Evolutionary conservation across 2,329 filamentous ascomycete species (phyloP), one percentile per base, ranked within the genome.

Genomic region (Xylariaceae sp.): DNA sequence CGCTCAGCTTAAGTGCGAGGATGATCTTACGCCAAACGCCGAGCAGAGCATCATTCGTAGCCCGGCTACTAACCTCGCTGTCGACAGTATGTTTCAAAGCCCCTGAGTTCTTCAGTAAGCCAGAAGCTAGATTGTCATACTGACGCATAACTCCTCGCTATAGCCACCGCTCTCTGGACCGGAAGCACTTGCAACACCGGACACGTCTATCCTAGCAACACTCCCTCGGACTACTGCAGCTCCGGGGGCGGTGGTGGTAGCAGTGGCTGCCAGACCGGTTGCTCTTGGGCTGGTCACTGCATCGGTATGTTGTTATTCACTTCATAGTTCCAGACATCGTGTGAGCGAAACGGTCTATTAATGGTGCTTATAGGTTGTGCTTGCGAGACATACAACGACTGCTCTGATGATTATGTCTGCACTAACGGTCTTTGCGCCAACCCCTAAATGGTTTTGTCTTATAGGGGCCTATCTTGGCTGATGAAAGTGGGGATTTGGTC

Each of bases 1-100:
- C 10, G 50, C 54, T 12, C 65, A 69, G 54, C 50, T 67, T 27
- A 20, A 60, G 6, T 71, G 68, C 45, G 66, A 70, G 54, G 48
- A 65, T 34, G 45, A 39, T 10, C 53, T 70, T 44, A 68, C 66
- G 5, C 61, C 64, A 1, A 43, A 53, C 10, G 52, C 48, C 3
- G 19, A 33, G 5, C 57, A 61, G 35, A 55, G 51, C 6, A 58
- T 70, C 23, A 56, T 68, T 37, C 47, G 62, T 4, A 52, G 54
- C 23, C 65, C 67, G 17, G 49, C 59, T 8, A 45, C 21, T 22
- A 52, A 60, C 36, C 52, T 67, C 14, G 50, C 45, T 17, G 63
- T 67, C 12, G 62, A 68, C 37, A 47, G 65, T 67, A 58, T 50
- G 62, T 22, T 7, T 37, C 32, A 35, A 4, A 12, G n/a, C 29